Evolutionary conservation across 2,329 filamentous ascomycete genomes (phyloP).

Genomic region (Mariannaea sp.): DNA sequence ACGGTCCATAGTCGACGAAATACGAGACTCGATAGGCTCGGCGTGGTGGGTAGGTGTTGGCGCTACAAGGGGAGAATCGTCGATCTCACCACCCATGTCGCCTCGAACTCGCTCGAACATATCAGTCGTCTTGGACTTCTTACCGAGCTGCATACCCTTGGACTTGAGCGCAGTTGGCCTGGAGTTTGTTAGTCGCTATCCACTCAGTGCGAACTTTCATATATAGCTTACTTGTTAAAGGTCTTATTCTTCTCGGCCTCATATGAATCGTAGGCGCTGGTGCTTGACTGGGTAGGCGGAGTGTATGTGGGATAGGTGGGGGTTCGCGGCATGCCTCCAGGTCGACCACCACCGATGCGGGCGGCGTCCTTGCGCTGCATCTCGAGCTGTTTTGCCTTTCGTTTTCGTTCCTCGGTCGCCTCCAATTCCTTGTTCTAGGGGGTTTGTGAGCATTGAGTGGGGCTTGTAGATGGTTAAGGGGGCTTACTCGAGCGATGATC

Average conservation of each 20-base stretch:
- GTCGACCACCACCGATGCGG: conserved; percentile 64
- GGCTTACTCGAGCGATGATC: conserved; percentile 83
- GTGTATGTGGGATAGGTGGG: conserved; percentile 90
- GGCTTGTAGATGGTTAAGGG: neutral
- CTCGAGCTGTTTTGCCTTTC: conserved; percentile 97
- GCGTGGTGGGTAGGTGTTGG: conserved; percentile 56
- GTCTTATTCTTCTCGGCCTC: conserved; percentile 97
- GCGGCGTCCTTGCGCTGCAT: conserved; percentile 97
- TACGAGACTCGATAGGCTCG: conserved; percentile 58
- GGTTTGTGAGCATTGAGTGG: conserved; percentile 33
- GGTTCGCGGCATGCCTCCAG: conserved; percentile 66
- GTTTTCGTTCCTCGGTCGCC: conserved; percentile 96
- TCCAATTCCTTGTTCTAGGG: conserved; percentile 95
- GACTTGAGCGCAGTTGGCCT: conserved; percentile 74
- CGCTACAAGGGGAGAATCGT: conserved; percentile 74
- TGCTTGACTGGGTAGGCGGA: conserved; percentile 73
- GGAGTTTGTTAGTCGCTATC: conserved; percentile 20
- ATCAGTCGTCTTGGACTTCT: conserved; percentile 96
- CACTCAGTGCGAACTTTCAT: neutral
- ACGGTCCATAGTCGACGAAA: conserved; percentile 72
- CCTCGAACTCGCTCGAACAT: conserved; percentile 96
- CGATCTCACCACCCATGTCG: conserved; percentile 85
- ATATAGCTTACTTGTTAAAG: conserved; percentile 69
- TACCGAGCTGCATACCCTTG: conserved; percentile 98
- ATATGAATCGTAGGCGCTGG: conserved; percentile 90